Evolutionary conservation across 768 basidiomycete species (phyloP), one percentile per base, ranked within the genome.

Genomic region (Termitomyces sp.): DNA sequence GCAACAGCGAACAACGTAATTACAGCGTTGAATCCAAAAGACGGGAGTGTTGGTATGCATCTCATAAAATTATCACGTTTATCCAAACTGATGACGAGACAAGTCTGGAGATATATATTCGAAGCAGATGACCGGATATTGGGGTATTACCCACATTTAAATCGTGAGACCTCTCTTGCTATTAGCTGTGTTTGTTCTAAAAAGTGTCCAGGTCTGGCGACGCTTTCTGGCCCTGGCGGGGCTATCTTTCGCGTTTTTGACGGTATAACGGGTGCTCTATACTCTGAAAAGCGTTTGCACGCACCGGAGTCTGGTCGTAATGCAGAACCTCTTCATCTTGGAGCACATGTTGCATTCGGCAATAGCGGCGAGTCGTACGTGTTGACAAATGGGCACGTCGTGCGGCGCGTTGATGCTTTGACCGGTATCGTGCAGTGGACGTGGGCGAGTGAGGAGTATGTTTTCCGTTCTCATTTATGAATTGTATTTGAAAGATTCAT

Each of bases 101-200:
- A 65, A 25, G 92, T 79, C 20, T 97, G 95, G 95, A 81, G 95
- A 72, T 83, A 91, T 72, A 73, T 89, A 59, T 88, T 87, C 65
- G 87, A 89, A n/a, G 68, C 80, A 2, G 79, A 81, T 34, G 94
- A 97, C 66, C 76, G 78, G 45, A 83, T 96, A 60, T 71, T 84
- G 29, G 83, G 79, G 17, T 93, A 88, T 70, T 83, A 84, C 67
- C 79, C 77, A 43, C 74, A 84, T 60, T 77, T 77, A 20, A 74
- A 86, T 62, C 73, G 92, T 94, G 65, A 54, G 86, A 14, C 32
- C 12, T 52, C 37, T 38, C 42, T 47, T 29, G 29, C 12, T 5
- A 59, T 38, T 12, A n/a, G 34, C 47, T 53, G 31, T 63, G 31
- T 15, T 25, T 52, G 11, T 20, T 46, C 42, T 20, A 57, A 48